Conservation (phyloP, 1,284 basidiomycete species). For the Apiotrichum brassicae region DNA sequence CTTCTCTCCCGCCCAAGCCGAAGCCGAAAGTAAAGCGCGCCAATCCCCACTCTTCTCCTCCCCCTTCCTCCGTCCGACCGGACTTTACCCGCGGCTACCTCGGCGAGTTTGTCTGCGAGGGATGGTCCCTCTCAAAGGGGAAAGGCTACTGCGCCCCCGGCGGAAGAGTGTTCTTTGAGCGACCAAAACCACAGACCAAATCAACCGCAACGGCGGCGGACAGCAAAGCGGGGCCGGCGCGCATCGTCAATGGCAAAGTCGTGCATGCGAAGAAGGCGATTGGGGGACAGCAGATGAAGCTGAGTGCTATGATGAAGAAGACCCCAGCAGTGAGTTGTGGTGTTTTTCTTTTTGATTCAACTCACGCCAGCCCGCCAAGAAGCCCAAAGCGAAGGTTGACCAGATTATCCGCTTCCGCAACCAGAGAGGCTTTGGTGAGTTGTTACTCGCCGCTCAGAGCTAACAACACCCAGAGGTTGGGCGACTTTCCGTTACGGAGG, state of each 20-base stretch:
- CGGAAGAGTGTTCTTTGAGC: conserved; percentile 38
- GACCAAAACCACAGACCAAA: conserved; percentile 28
- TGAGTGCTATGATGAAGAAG: conserved; percentile 43
- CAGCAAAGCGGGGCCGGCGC: conserved; percentile 33
- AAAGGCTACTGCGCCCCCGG: conserved; percentile 46
- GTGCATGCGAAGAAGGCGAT: conserved; percentile 33
- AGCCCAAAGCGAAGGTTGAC: conserved; percentile 38
- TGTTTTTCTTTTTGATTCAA: background rate
- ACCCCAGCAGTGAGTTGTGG: conserved; percentile 15
- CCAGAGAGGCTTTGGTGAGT: conserved; percentile 41
- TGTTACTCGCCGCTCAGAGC: background rate
- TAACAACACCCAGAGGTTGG: conserved; percentile 27
- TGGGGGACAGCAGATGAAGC: conserved; percentile 35
- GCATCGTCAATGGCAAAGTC: conserved; percentile 41
- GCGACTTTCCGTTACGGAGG: conserved; percentile 41
- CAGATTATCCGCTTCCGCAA: conserved; percentile 44
- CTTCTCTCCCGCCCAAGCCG: too few relatives aligned
- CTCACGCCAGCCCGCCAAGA: conserved; percentile 21
- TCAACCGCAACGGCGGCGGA: conserved; percentile 16
- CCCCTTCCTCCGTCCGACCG: conserved; percentile 14
- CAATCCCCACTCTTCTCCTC: conserved; percentile 12
- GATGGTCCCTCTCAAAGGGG: conserved; percentile 46
- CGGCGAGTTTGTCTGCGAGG: conserved; percentile 46
- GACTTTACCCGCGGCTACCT: conserved; percentile 39
- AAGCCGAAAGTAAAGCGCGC: too few relatives aligned